Evolutionary conservation across 768 basidiomycete species (phyloP).

Genomic region (Tylopilus subfusipes): DNA sequence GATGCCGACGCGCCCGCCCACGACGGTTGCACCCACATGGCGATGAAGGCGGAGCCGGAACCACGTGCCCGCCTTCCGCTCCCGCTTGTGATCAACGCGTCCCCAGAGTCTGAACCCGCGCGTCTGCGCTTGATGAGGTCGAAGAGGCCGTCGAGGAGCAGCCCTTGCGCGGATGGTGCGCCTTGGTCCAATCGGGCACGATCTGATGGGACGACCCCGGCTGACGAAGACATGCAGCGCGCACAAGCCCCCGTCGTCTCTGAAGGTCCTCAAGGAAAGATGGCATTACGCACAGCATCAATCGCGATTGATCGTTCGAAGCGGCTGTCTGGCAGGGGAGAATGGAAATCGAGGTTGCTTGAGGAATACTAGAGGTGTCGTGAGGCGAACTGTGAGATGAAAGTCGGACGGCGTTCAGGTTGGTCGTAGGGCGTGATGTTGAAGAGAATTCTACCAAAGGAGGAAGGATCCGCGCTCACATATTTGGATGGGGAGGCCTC

Average conservation of each 20-base stretch:
- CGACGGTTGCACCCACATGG: background rate
- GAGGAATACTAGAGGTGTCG: background rate
- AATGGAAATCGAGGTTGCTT: conserved; percentile 11
- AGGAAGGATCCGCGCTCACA: background rate
- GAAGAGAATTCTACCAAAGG: background rate
- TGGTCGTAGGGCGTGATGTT: background rate
- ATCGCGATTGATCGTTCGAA: background rate
- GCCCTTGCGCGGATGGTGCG: background rate
- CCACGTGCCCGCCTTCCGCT: background rate
- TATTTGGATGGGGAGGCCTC: background rate
- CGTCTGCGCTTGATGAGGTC: background rate
- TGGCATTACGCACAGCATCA: background rate
- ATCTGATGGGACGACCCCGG: background rate
- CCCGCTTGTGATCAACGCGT: conserved; percentile 4
- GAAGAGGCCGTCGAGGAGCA: background rate
- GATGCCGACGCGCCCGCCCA: background rate
- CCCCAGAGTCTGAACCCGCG: background rate
- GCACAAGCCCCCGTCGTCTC: no score
- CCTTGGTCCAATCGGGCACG: background rate
- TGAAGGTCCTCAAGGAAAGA: background rate
- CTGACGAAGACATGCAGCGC: background rate
- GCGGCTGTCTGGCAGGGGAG: conserved; percentile 5
- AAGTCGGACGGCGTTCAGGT: background rate
- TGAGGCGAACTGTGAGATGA: background rate
- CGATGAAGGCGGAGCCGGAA: background rate